phyloP scores from a whole-genome alignment of 202 grass and related monocot species.

The Hordeum pubiflorum region DNA sequence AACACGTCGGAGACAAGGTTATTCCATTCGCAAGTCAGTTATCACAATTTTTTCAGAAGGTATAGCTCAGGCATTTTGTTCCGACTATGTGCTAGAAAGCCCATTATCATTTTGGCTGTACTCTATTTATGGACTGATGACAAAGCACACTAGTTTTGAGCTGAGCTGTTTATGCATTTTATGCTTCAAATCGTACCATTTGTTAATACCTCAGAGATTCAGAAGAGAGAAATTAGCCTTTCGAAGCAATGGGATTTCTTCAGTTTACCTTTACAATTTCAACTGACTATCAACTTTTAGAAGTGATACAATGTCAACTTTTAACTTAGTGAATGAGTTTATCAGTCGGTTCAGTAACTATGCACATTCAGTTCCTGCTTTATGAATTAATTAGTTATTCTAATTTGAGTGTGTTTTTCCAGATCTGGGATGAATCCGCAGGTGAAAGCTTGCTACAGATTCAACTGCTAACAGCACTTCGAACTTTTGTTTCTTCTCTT shows the following conservation, averaged over 20 bases:
- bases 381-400: slow-evolving; percentile 20
- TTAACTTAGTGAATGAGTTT: neutral
- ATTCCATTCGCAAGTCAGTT: slow-evolving; percentile 83
- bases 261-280: slow-evolving; percentile 13
- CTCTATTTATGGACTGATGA: slow-evolving; percentile 9
- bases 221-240: neutral
- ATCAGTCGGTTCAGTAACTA: neutral
- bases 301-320: neutral
- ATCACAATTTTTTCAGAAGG: slow-evolving; percentile 88
- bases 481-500: slow-evolving; percentile 84
- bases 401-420: slow-evolving; percentile 26
- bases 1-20: slow-evolving; percentile 87
- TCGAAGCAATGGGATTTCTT: neutral
- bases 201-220: neutral
- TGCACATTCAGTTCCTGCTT: slow-evolving; percentile 28
- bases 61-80: slow-evolving; percentile 14
- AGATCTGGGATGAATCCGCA: slow-evolving; percentile 90
- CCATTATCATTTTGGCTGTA: slow-evolving; percentile 10
- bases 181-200: neutral
- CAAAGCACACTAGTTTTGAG: neutral
- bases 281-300: neutral
- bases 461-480: slow-evolving; percentile 74
- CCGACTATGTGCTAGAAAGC: neutral
- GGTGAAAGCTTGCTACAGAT: slow-evolving; percentile 98
- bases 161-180: neutral